phyloP scores from a whole-genome alignment of 805 yeast genomes.

The Barnettozyma sp. region DNA sequence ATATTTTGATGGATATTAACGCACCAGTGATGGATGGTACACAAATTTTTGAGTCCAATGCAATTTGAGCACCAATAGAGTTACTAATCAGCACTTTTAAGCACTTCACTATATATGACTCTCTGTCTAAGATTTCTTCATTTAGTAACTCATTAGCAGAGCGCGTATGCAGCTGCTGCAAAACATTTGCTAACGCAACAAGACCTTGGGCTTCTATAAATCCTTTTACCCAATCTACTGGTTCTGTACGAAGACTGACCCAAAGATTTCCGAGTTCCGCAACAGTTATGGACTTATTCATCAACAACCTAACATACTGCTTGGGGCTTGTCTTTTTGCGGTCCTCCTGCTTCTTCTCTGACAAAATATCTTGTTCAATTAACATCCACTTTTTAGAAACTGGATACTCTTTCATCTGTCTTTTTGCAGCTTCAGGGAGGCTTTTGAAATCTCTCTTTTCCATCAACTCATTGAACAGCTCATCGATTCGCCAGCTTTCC shows the following conservation, averaged over 20 bases:
- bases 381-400: slow-evolving; percentile 86
- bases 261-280: slow-evolving; percentile 76
- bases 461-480: slow-evolving; percentile 74
- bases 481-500: slow-evolving; percentile 59
- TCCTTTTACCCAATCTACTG: slow-evolving; percentile 69
- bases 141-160: slow-evolving; percentile 25
- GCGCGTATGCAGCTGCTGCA: slow-evolving; percentile 43
- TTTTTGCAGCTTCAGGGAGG: slow-evolving; percentile 65
- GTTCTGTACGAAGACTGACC: slow-evolving; percentile 90
- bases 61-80: slow-evolving; percentile 53
- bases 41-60: slow-evolving; percentile 37
- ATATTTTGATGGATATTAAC: slow-evolving; percentile 62
- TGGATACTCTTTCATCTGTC: slow-evolving; percentile 68
- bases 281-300: slow-evolving; percentile 60
- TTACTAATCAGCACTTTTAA: slow-evolving; percentile 66
- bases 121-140: slow-evolving; percentile 54
- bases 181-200: slow-evolving; percentile 59
- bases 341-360: slow-evolving; percentile 58
- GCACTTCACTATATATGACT: slow-evolving; percentile 70
- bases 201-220: slow-evolving; percentile 83
- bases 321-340: slow-evolving; percentile 48
- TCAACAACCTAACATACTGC: slow-evolving; percentile 65
- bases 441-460: slow-evolving; percentile 69
- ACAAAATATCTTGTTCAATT: slow-evolving; percentile 75
- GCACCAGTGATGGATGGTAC: slow-evolving; percentile 65